Conservation (phyloP, 148 eudicot genomes). For the Nepenthes gracilis region DNA sequence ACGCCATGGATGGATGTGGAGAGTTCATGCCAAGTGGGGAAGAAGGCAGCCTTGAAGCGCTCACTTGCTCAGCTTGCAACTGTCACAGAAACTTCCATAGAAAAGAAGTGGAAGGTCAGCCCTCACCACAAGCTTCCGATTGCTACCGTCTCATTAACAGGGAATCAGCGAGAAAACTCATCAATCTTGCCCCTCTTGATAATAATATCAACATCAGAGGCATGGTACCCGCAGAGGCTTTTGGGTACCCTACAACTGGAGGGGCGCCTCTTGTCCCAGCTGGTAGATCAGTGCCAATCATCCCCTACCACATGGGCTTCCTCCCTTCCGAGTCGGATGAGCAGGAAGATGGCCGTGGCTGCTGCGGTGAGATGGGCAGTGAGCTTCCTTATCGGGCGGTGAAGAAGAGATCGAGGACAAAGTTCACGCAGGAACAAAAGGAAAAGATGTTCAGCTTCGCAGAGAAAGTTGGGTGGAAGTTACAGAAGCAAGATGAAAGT, state of each 20-base stretch:
- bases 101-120: slow-evolving; percentile 37
- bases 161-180: slow-evolving; percentile 22
- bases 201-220: neutral
- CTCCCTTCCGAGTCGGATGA: slow-evolving; percentile 45
- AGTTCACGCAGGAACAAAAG: slow-evolving; percentile 51
- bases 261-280: slow-evolving; percentile 9
- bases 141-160: slow-evolving; percentile 9
- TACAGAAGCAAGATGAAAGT: slow-evolving; percentile 57
- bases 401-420: slow-evolving; percentile 60
- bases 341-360: slow-evolving; percentile 14
- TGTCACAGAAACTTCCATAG: slow-evolving; percentile 70
- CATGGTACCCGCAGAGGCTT: neutral
- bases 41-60: slow-evolving; percentile 44
- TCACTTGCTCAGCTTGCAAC: slow-evolving; percentile 51
- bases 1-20: slow-evolving; percentile 60
- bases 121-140: slow-evolving; percentile 10
- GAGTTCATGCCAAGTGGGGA: slow-evolving; percentile 61
- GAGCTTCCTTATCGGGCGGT: neutral
- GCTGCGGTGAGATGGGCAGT: slow-evolving; percentile 3
- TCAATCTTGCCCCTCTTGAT: slow-evolving; percentile 21
- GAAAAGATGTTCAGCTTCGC: slow-evolving; percentile 62
- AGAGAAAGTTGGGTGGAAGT: slow-evolving; percentile 63
- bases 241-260: slow-evolving; percentile 15
- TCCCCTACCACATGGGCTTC: slow-evolving; percentile 24
- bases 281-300: slow-evolving; percentile 17